phyloP scores from a whole-genome alignment of 768 basidiomycete species.

The Serpula lacrymans region DNA sequence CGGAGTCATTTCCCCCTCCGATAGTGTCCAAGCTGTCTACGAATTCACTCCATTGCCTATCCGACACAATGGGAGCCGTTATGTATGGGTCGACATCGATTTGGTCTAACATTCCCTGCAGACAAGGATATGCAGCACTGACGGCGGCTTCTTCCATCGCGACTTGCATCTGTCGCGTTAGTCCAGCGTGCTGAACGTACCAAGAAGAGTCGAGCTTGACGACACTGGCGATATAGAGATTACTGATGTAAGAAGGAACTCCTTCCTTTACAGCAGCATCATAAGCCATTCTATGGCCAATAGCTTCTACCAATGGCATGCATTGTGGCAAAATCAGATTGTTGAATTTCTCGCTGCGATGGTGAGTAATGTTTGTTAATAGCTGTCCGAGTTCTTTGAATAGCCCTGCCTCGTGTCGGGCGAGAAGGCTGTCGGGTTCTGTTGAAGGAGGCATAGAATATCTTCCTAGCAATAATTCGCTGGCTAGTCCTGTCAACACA shows the following conservation, averaged over 20 bases:
- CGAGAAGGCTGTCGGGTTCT: constrained; percentile 15
- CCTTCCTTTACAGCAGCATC: constrained; percentile 20
- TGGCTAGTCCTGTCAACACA: constrained; percentile 22
- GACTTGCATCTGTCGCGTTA: background rate
- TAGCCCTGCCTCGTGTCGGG: constrained; percentile 17
- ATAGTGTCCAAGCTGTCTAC: constrained; percentile 17
- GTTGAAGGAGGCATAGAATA: constrained; percentile 12
- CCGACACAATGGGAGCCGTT: constrained; percentile 24
- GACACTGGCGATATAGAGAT: constrained; percentile 22
- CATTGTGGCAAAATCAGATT: constrained; percentile 19
- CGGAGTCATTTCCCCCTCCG: too few species aligned
- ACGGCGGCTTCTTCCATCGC: background rate
- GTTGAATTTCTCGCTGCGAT: constrained; percentile 14
- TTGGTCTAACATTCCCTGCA: constrained; percentile 10
- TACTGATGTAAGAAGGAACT: constrained; percentile 1
- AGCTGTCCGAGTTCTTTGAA: constrained; percentile 7
- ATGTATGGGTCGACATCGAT: constrained; percentile 23
- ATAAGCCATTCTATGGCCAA: constrained; percentile 26
- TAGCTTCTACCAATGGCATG: constrained; percentile 21
- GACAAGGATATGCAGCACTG: background rate
- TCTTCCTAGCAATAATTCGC: constrained; percentile 22
- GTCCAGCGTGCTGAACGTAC: constrained; percentile 24
- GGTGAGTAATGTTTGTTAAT: constrained; percentile 6
- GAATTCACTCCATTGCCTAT: constrained; percentile 23
- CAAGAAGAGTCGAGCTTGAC: constrained; percentile 26